Evolutionary conservation across 177 flowering plant species (phyloP), one percentile per base, ranked within the genome.

Genomic region (Vitis hybrid): DNA sequence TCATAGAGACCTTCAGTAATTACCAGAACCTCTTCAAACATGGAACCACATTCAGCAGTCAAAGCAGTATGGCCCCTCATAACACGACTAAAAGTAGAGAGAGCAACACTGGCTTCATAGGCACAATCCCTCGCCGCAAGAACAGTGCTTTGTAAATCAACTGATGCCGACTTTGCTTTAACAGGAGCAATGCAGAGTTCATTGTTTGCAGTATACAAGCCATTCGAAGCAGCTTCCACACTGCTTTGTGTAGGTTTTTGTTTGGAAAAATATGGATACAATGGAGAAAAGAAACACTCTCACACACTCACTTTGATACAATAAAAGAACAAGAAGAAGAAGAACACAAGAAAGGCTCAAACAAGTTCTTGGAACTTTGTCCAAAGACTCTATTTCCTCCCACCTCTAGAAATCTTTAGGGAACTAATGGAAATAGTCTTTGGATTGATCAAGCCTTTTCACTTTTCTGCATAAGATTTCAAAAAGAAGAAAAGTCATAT

Each of bases 11-110:
- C 97, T 77, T 91, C 94, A 15, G 95, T 90, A 75, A 92, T 90
- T 58, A 97, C 94, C 82, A 94, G 79, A 67, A 94, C 99, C 95
- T 94, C 99, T 78, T 94, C 99, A 72, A 95, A 94, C 99, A 95
- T 95, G 56, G 97, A 88, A 69, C 99, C 98, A 78, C 98, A 87
- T 84, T 18, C 1, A 18, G 20, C 1, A 18, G 20, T 18, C 20
- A 18, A 18, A 18, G 20, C 20, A 18, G 20, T 89, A 76, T 90
- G 97, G 61, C 86, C 86, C 81, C 82, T 87, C 24, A 87, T 76
- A 24, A 89, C 83, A 59, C 79, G 86, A 71, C 80, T 78, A 82
- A 86, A 95, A 74, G 88, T 84, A 79, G 96, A 85, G 46, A 95
- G 76, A 30, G 96, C 89, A 66, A 82, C 77, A 77, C 90, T 89